Evolutionary conservation across 345 rosid species (phyloP).

Genomic region (Chamaenerion angustifolium): DNA sequence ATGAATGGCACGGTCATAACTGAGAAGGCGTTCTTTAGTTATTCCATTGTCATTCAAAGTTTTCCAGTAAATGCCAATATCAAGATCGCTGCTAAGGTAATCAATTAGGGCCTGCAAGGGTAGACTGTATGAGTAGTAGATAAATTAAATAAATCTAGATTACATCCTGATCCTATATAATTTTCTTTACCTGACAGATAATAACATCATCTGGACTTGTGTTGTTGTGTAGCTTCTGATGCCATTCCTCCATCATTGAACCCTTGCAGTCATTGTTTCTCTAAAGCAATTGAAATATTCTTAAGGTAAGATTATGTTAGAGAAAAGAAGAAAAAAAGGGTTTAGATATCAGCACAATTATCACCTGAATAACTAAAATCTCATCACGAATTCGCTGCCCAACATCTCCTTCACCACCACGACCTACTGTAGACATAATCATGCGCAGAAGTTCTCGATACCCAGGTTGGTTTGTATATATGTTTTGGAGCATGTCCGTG

Average conservation of each 20-base stretch:
- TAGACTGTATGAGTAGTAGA: conserved; percentile 6
- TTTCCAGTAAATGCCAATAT: conserved; percentile 85
- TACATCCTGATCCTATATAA: conserved; percentile 7
- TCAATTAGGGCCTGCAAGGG: conserved; percentile 78
- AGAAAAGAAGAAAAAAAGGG: not conserved
- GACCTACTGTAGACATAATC: conserved; percentile 92
- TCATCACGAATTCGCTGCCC: conserved; percentile 99
- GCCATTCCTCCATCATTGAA: conserved; percentile 99
- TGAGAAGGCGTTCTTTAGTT: conserved; percentile 78
- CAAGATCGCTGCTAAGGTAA: conserved; percentile 58
- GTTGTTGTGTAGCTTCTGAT: conserved; percentile 96
- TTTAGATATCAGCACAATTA: conserved; percentile 5
- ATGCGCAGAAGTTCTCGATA: conserved; percentile 65
- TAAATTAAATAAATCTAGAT: conserved; percentile 1
- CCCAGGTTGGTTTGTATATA: conserved; percentile 42
- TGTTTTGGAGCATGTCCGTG: conserved; percentile 57
- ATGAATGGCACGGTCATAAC: conserved; percentile 94
- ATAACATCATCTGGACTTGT: conserved; percentile 98
- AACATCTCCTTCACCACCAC: conserved; percentile 99
- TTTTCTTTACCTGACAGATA: conserved; percentile 75
- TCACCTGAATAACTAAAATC: conserved; percentile 91
- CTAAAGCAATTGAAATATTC: conserved; percentile 25
- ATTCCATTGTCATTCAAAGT: conserved; percentile 90
- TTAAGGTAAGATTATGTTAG: conserved; percentile 3
- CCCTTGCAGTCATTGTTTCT: conserved; percentile 93